phyloP scores from a whole-genome alignment of 164 flowering plant genomes.

The Paratinospora sagittata region DNA sequence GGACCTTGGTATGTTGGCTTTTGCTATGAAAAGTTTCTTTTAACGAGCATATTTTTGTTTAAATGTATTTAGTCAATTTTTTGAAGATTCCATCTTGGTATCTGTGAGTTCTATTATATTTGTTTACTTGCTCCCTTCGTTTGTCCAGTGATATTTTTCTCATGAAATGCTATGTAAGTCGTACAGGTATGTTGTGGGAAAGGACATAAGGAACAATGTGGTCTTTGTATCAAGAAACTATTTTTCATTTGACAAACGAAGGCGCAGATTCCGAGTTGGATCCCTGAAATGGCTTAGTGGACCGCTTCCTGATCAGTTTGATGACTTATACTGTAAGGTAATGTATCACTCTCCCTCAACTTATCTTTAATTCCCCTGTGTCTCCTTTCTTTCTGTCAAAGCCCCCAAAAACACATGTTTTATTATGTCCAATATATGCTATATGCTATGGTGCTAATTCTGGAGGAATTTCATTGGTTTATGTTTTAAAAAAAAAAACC shows the following conservation, averaged over 20 bases:
- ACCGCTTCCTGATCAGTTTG: conserved; percentile 37
- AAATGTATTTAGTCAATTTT: background rate
- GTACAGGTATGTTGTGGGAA: conserved; percentile 90
- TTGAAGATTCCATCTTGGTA: background rate
- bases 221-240: conserved; percentile 90
- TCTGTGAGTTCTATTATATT: background rate
- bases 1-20: conserved; percentile 77
- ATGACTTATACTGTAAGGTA: conserved; percentile 81
- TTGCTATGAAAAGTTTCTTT: background rate
- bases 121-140: too few species aligned
- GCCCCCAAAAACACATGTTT: background rate
- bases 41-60: background rate
- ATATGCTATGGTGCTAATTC: background rate
- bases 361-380: background rate
- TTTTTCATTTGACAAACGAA: conserved; percentile 75
- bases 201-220: conserved; percentile 81
- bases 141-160: background rate
- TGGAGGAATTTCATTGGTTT: background rate
- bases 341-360: background rate
- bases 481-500: too few species aligned
- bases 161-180: conserved; percentile 5
- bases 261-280: conserved; percentile 90
- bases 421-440: background rate
- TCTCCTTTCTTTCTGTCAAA: background rate
- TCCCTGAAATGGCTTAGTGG: conserved; percentile 77